Base-by-base conservation (phyloP, 2,329 filamentous ascomycete species). In the Sarocladium kiliense region DNA sequence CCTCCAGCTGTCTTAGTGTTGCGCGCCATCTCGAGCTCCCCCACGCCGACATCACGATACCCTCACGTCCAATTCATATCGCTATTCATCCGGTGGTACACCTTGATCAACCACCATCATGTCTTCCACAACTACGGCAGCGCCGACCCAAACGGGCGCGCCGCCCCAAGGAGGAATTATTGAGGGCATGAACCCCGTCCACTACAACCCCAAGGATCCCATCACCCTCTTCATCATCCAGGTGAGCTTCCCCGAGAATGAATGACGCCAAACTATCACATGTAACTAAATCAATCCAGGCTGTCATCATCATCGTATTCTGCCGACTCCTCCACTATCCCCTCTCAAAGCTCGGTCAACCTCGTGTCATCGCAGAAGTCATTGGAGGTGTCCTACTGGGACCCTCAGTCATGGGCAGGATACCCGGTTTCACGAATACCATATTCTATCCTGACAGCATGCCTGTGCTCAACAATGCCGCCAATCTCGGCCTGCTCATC, bases 391-490 rank as follows among this genome's bases (percentile, higher is more conserved):
- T 94, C 64, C 70, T 96, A 36, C 79, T 96, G 1, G 91, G 91
- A 3, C 91, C 91, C 1, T 94, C 91, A 0, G 88, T 95, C 21
- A 87, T 96, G 84, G 91, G 91, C 65, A 85, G 87, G 54, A 91
- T 96, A 21, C 90, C 90, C 1, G 84, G 86, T 37, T 96, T 96
- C 73, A 77, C 82, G 53, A 71, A 76, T 2, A 77, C 86, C 59
- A 93, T 96, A 60, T 96, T 96, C 65, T 91, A 91, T 0, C 65
- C 75, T 0, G 81, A 74, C 1, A 91, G 89, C 2, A 88, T 95
- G 69, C 85, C 89, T 2, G 84, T 86, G 54, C 75, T 96, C 51
- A 86, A 76, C 62, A 80, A 92, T 54, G 88, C 90, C 44, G 91
- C 91, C 44, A 96, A 94, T 62, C 72, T 96, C 3, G 91, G 91